Base-by-base conservation (phyloP, 2,329 filamentous ascomycete species). In the Berkeleyomyces rouxiae region DNA sequence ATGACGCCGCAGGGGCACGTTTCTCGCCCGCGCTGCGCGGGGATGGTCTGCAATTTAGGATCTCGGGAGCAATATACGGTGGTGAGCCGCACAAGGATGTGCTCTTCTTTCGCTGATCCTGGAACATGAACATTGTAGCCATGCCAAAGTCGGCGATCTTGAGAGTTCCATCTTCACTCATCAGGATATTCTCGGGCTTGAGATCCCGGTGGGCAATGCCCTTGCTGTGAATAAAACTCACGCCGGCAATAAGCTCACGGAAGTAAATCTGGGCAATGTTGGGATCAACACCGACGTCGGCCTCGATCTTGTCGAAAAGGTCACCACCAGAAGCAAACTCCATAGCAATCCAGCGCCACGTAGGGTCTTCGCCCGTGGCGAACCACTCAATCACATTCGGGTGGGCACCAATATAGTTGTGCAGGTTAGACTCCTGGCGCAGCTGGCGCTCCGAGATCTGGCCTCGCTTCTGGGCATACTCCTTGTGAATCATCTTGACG, bases 321-420 rank as follows among this genome's bases (percentile, higher is more conserved):
- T 99, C 93, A 9, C 93, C 93, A 49, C 93, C 93, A 69, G 95
- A 89, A 55, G 93, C 93, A 68, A 89, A 86, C 74, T 99, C 93
- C 90, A 99, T 96, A 46, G 91, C 92, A 68, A 99, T 96, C 93
- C 93, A 99, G 68, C 88, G 83, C 92, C 93, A 99, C 16, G 85
- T 76, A 0, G 79, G 70, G 71, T 99, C 91, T 72, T 96, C 89
- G 62, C 90, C 92, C 1, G 86, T 87, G 49, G 87, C 85, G 68
- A 95, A 90, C 80, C 90, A 96, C 70, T 90, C 86, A 69, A 99
- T 96, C 67, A 99, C 87, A 73, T 99, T 96, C 61, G 86, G 83
- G 71, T 99, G 95, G 67, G 88, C 85, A 58, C 88, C 89, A 62
- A 97, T 85, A 70, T 92, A 87, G 60, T 85, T 86, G 76, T 99